Evolutionary conservation across 257 asterid species (phyloP), one percentile per base, ranked within the genome.

Genomic region (Solanum microdontum): DNA sequence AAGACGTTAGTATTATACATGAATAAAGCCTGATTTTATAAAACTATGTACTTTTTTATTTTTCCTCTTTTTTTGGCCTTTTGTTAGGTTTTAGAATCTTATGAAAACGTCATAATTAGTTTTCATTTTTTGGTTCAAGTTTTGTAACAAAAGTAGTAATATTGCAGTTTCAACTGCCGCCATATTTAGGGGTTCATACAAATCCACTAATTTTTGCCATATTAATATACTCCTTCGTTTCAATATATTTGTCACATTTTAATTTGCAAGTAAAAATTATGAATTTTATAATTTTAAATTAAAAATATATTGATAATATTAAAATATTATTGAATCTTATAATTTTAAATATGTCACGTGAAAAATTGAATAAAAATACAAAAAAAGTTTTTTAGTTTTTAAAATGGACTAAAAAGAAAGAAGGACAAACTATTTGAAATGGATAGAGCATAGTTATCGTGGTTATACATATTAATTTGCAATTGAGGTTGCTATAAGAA

Each of bases 71-170:
- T 55, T 77, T 77, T 77, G 84, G 37, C 64, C 6, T 77, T 77
- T 77, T 77, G 84, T 40, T 77, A 40, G 37, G 84, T 40, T 40
- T n/a, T 77, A 45, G 62, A 77, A 39, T 77, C 84, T 32, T 24
- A 77, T 24, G 24, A 77, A 77, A 55, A 77, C 64, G 64, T 77
- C 84, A 77, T 77, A 19, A 55, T 55, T 40, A 40, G 62, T 28
- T 77, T 77, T 40, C 37, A 26, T 6, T 26, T 37, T 76, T n/a
- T 24, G 62, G n/a, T 39, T 39, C 36, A 40, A 77, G 34, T 12
- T 12, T 12, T 39, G 36, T n/a, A 39, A 13, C 62, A 8, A 6
- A 77, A 36, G 10, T 11, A 75, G 83, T 37, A 76, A 76, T n/a
- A 76, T 37, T 76, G 58, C 83, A 37, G 83, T 40, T 77, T 40